phyloP scores from a whole-genome alignment of 2,329 filamentous ascomycete genomes.

The Epichloe festucae region DNA sequence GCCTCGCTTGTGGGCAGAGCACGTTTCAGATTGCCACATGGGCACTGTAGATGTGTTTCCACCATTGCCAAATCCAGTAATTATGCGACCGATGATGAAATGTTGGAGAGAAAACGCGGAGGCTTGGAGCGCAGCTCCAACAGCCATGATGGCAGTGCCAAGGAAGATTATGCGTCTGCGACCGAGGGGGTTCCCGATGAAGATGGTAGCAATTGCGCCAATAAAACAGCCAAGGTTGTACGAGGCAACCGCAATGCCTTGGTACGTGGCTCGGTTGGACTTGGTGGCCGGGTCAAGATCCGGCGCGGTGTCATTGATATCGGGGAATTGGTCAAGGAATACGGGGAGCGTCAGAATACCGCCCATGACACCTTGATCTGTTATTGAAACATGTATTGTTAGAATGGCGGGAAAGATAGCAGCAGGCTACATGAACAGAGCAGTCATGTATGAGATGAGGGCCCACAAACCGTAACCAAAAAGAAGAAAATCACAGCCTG shows the following conservation, averaged over 20 bases:
- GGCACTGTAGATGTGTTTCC: conserved; percentile 43
- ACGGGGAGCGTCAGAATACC: conserved; percentile 56
- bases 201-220: conserved; percentile 52
- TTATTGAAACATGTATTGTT: background rate
- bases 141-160: conserved; percentile 41
- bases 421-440: background rate
- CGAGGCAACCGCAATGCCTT: conserved; percentile 41
- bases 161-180: conserved; percentile 46
- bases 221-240: conserved; percentile 51
- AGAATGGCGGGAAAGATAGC: background rate
- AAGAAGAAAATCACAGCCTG: conserved; percentile 58
- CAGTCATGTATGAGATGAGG: background rate
- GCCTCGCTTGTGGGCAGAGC: conserved; percentile 42
- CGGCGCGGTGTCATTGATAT: conserved; percentile 28
- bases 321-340: conserved; percentile 46
- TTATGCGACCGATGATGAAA: conserved; percentile 44
- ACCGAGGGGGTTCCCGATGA: conserved; percentile 50
- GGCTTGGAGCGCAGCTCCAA: conserved; percentile 47
- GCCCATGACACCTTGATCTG: conserved; percentile 67
- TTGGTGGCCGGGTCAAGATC: conserved; percentile 23
- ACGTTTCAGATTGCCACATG: conserved; percentile 49
- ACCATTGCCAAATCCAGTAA: conserved; percentile 46
- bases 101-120: conserved; percentile 41
- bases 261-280: conserved; percentile 34
- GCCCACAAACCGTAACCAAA: conserved; percentile 39